Conservation (phyloP, 2,329 filamentous ascomycete species). For the Botrytis aclada region DNA sequence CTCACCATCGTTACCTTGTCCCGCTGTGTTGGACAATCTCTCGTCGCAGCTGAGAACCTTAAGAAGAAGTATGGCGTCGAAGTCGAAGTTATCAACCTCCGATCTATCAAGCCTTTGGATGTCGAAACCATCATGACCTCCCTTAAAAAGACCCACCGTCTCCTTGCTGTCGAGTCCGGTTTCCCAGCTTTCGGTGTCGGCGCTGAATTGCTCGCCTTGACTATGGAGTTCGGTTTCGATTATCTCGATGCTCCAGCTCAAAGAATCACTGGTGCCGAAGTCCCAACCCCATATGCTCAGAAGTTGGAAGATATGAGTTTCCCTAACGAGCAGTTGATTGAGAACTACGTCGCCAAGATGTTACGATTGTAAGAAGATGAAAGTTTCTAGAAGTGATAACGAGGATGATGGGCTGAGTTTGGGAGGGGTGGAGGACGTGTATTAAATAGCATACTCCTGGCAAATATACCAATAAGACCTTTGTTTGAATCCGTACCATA, state of each 20-base stretch:
- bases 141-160: slow-evolving; percentile 95
- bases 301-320: slow-evolving; percentile 94
- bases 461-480: slow-evolving; percentile 17
- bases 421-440: slow-evolving; percentile 5
- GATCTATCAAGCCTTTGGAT: slow-evolving; percentile 94
- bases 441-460: slow-evolving; percentile 16
- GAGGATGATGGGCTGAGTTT: slow-evolving; percentile 1
- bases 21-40: slow-evolving; percentile 88
- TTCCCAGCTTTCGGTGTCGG: slow-evolving; percentile 94
- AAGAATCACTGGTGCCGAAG: slow-evolving; percentile 93
- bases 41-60: slow-evolving; percentile 82
- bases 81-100: slow-evolving; percentile 95
- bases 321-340: slow-evolving; percentile 85
- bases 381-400: neutral
- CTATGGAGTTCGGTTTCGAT: slow-evolving; percentile 98
- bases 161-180: slow-evolving; percentile 90
- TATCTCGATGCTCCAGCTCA: slow-evolving; percentile 93
- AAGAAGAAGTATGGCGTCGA: slow-evolving; percentile 97
- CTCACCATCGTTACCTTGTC: slow-evolving; percentile 93
- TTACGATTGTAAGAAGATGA: slow-evolving; percentile 62
- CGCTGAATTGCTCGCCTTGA: slow-evolving; percentile 87
- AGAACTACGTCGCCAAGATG: slow-evolving; percentile 84
- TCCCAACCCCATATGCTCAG: slow-evolving; percentile 91
- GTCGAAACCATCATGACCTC: slow-evolving; percentile 94
- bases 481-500: slow-evolving; percentile 2